phyloP scores from a whole-genome alignment of 306 rosid genomes.

The Prunus davidiana region DNA sequence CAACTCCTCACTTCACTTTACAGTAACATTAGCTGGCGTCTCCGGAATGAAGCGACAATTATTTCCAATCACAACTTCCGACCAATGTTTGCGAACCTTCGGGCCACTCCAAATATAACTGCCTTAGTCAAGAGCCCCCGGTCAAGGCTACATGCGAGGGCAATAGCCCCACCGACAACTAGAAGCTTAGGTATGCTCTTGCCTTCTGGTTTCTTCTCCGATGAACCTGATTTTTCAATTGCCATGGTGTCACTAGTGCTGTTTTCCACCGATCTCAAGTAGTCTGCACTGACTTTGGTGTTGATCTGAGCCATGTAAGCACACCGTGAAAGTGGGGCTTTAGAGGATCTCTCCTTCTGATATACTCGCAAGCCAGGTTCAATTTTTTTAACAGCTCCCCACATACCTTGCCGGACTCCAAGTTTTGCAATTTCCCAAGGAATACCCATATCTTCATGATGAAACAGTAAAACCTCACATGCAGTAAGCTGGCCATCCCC shows the following conservation, averaged over 20 bases:
- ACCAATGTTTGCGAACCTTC: constrained; percentile 77
- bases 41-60: constrained; percentile 19
- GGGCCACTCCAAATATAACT: constrained; percentile 83
- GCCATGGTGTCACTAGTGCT: constrained; percentile 30
- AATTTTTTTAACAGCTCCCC: constrained; percentile 95
- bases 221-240: constrained; percentile 38
- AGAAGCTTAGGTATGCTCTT: constrained; percentile 66
- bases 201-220: constrained; percentile 50
- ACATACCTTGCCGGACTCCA: constrained; percentile 94
- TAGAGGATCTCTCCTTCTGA: constrained; percentile 57
- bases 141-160: constrained; percentile 83
- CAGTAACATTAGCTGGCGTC: constrained; percentile 22
- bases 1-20: constrained; percentile 30
- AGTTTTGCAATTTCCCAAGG: constrained; percentile 98
- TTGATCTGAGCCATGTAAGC: constrained; percentile 73
- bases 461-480: constrained; percentile 85
- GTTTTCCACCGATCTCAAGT: constrained; percentile 56
- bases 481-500: constrained; percentile 62
- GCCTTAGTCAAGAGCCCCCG: constrained; percentile 87
- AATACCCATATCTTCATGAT: constrained; percentile 97
- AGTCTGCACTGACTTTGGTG: constrained; percentile 60
- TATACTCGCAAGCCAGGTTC: constrained; percentile 77
- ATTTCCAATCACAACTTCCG: constrained; percentile 49
- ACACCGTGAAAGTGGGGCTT: constrained; percentile 51
- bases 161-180: constrained; percentile 77